A percentile compares a stretch with the other conserved stretches of the same genome.
These are phyloP conservation scores for Leccinum subgranulosum DNA, from an alignment of 768 basidiomycete genomes.

Conservation along the genomic window DNA sequence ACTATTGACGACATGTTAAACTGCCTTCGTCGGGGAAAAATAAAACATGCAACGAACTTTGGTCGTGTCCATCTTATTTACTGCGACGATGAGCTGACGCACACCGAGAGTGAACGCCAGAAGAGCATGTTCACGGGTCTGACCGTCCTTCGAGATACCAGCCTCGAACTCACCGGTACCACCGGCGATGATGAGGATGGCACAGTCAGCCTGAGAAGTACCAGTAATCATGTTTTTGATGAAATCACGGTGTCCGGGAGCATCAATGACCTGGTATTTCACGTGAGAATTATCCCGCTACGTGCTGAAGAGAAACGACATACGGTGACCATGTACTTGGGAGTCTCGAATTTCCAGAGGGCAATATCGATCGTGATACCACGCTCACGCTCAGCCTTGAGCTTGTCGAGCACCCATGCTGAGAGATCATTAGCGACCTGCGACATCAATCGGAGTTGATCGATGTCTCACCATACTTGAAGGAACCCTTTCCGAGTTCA, in stretches of 20 bases:
- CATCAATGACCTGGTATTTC: conserved; percentile 86
- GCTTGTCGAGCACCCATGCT: conserved; percentile 99
- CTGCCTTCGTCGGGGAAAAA: not conserved
- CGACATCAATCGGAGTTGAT: conserved; percentile 13
- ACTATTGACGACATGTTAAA: conserved; percentile 47
- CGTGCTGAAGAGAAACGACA: conserved; percentile 27
- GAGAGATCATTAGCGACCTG: conserved; percentile 27
- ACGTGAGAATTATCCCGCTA: conserved; percentile 1
- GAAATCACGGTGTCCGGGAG: conserved; percentile 99
- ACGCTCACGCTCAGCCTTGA: conserved; percentile 99
- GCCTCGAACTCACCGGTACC: conserved; percentile 99
- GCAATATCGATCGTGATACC: conserved; percentile 99
- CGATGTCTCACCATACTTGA: conserved; percentile 80
- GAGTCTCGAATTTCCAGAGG: conserved; percentile 99
- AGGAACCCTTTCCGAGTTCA: conserved; percentile 99
- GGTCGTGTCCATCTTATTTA: conserved; percentile 99
- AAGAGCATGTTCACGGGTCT: conserved; percentile 99
- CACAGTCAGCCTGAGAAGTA: conserved; percentile 99
- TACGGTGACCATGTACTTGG: conserved; percentile 91
- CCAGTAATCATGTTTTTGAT: conserved; percentile 99
- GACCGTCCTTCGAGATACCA: conserved; percentile 99
- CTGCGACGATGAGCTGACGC: conserved; percentile 98
- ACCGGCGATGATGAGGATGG: conserved; percentile 98
- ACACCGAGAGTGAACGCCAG: conserved; percentile 99
- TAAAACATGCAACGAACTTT: conserved; percentile 52